These are phyloP conservation scores for Aspergillus tamarii DNA, from an alignment of 2,329 filamentous ascomycete species.

Conservation along the genomic window DNA sequence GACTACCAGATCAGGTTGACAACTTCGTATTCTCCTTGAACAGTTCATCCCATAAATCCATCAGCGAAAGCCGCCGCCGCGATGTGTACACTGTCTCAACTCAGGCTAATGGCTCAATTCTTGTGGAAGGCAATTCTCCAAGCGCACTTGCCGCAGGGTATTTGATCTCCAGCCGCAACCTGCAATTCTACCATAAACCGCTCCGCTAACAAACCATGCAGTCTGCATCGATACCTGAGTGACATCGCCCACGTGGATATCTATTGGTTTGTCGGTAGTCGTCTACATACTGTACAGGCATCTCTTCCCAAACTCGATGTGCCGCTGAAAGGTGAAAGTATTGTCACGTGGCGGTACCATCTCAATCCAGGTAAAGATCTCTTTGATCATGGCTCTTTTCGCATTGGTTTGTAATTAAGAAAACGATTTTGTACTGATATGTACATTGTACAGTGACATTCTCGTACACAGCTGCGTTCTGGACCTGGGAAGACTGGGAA, in stretches of 20 bases:
- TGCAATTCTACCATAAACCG: too few species aligned
- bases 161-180: neutral
- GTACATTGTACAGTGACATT: constrained; percentile 47
- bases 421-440: neutral
- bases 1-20: neutral
- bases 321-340: neutral
- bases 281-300: neutral
- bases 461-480: constrained; percentile 56
- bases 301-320: neutral
- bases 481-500: constrained; percentile 60
- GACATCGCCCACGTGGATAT: neutral
- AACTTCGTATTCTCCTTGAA: neutral
- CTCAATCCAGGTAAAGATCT: neutral
- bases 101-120: neutral
- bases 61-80: too few species aligned
- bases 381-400: neutral
- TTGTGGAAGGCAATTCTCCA: neutral
- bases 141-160: neutral
- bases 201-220: neutral
- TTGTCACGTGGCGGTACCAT: neutral
- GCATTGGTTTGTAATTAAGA: too few species aligned
- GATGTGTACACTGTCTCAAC: neutral
- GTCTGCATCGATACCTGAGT: neutral
- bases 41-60: too few species aligned
- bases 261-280: neutral